A percentile compares a stretch with the other conserved stretches of the same genome.
Conservation (phyloP, 352 stramenopile species). For the Phytopythium litorale region DNA sequence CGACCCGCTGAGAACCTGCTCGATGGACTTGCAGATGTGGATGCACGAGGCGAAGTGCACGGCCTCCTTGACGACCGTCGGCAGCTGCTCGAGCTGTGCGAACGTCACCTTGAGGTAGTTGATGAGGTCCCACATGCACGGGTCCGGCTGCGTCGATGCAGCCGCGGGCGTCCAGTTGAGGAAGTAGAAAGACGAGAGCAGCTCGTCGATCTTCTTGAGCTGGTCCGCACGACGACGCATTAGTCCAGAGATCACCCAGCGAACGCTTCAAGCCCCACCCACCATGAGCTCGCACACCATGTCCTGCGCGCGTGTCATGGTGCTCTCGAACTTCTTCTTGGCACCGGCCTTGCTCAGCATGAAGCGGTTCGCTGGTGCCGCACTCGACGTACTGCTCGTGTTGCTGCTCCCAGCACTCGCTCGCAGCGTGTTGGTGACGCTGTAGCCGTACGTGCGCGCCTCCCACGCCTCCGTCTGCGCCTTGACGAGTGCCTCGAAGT, state of each 20-base stretch:
- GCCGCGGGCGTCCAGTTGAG: constrained; percentile 67
- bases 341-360: constrained; percentile 59
- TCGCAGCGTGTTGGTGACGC: constrained; percentile 59
- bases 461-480: constrained; percentile 69
- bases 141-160: constrained; percentile 56
- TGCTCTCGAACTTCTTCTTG: constrained; percentile 83
- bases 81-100: constrained; percentile 52
- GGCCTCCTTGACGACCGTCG: constrained; percentile 49
- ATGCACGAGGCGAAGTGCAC: constrained; percentile 78
- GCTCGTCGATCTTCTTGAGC: constrained; percentile 81
- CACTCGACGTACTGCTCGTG: neutral
- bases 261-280: constrained; percentile 5
- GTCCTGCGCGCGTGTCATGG: constrained; percentile 70
- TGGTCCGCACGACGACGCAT: constrained; percentile 10
- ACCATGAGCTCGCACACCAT: constrained; percentile 86
- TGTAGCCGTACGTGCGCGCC: constrained; percentile 61
- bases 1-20: constrained; percentile 58
- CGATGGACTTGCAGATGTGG: constrained; percentile 72
- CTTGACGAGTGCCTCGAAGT: constrained; percentile 60
- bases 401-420: constrained; percentile 12
- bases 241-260: neutral
- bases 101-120: constrained; percentile 85
- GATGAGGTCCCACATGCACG: constrained; percentile 81
- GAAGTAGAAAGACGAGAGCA: constrained; percentile 74
- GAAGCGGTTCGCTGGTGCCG: constrained; percentile 14